Evolutionary conservation across 1,139 yeast genomes (phyloP).

Genomic region (Lodderomyces elongisporus): DNA sequence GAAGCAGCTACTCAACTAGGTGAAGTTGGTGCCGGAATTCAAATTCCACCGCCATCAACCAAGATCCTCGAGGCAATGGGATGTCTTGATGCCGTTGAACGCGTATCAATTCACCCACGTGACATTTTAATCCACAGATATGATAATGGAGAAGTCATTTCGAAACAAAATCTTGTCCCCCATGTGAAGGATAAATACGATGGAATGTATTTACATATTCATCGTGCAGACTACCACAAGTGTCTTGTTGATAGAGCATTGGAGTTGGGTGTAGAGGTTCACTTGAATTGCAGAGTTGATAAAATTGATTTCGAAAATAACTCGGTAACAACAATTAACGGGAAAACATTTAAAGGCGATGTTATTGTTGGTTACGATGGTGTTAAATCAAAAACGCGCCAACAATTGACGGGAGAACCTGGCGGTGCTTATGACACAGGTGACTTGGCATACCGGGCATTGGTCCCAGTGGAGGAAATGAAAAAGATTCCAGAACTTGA

Average conservation of each 20-base stretch:
- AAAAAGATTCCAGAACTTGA: conserved; percentile 20
- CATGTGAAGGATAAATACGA: conserved; percentile 17
- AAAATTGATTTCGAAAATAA: conserved; percentile 19
- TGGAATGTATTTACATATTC: conserved; percentile 22
- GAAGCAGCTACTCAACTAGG: conserved; percentile 28
- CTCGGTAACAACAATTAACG: conserved; percentile 19
- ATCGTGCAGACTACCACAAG: conserved; percentile 27
- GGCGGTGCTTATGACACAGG: conserved; percentile 18
- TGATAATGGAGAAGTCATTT: conserved; percentile 19
- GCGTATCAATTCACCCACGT: conserved; percentile 21
- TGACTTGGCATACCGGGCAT: conserved; percentile 15
- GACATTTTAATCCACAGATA: conserved; percentile 19
- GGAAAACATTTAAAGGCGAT: conserved; percentile 22
- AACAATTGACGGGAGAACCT: conserved; percentile 9
- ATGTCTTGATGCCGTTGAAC: conserved; percentile 17
- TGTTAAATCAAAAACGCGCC: conserved; percentile 22
- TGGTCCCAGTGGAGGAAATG: conserved; percentile 17
- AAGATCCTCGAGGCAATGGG: conserved; percentile 22
- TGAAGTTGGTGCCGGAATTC: conserved; percentile 41
- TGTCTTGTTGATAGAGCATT: conserved; percentile 20
- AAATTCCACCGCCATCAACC: conserved; percentile 30
- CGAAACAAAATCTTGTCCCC: conserved; percentile 20
- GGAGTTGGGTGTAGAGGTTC: conserved; percentile 20
- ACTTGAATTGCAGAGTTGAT: conserved; percentile 18
- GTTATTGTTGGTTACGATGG: conserved; percentile 37